Evolutionary conservation across 768 basidiomycete species (phyloP).

Genomic region (Gymnopilus dilepis): DNA sequence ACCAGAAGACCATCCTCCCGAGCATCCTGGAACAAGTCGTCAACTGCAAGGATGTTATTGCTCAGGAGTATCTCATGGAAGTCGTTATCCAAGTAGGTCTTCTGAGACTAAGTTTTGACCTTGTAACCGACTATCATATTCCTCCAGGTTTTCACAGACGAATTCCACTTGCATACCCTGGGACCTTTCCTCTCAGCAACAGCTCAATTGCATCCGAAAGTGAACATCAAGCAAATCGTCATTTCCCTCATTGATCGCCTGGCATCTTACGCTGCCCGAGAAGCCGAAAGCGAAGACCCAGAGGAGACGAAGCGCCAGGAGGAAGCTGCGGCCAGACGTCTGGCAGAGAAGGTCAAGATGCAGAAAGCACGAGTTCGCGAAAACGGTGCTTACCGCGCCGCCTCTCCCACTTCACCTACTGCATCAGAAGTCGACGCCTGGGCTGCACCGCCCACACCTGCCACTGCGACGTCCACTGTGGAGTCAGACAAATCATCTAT

Average conservation of each 20-base stretch:
- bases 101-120: neutral
- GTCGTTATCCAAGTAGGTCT: conserved; percentile 91
- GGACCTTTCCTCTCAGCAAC: conserved; percentile 96
- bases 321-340: conserved; percentile 86
- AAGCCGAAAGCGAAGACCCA: conserved; percentile 95
- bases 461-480: conserved; percentile 35
- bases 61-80: conserved; percentile 99
- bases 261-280: conserved; percentile 94
- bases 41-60: conserved; percentile 97
- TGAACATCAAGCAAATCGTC: conserved; percentile 98
- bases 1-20: conserved; percentile 84
- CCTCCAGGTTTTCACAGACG: conserved; percentile 93
- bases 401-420: conserved; percentile 41
- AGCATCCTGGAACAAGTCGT: conserved; percentile 97
- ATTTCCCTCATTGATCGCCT: conserved; percentile 96
- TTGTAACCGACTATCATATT: conserved; percentile 9
- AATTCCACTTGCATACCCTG: conserved; percentile 96
- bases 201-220: conserved; percentile 95
- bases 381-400: conserved; percentile 41
- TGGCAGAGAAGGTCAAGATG: conserved; percentile 84
- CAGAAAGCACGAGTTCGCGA: conserved; percentile 72
- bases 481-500: conserved; percentile 37
- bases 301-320: conserved; percentile 94
- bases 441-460: conserved; percentile 44
- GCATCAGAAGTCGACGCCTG: conserved; percentile 47